These are phyloP conservation scores for Paramecium bursaria DNA, from an alignment of 73 alveolate genomes.

Conservation along the genomic window DNA sequence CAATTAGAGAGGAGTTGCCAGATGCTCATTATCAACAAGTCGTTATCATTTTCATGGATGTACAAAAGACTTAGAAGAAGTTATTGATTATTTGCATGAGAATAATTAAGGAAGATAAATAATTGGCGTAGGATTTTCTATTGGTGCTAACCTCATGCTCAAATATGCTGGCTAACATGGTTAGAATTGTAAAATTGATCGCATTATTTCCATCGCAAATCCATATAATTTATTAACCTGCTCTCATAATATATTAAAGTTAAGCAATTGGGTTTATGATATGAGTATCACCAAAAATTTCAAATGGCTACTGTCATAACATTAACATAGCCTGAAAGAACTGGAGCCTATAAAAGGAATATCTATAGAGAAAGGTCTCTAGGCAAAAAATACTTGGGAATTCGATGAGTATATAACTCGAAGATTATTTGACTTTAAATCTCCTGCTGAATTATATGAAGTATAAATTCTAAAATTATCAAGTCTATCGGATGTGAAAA, in stretches of 20 bases:
- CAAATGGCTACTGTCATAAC: slow-evolving; percentile 4
- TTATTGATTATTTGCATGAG: not conserved
- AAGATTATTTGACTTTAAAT: slow-evolving; percentile 61
- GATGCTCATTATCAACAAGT: slow-evolving; percentile 40
- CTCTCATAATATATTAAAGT: slow-evolving; percentile 31
- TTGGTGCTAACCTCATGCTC: slow-evolving; percentile 33
- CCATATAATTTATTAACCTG: slow-evolving; percentile 46
- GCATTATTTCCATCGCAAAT: slow-evolving; percentile 37
- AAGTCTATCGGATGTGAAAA: slow-evolving; percentile 32
- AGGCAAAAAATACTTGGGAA: slow-evolving; percentile 64
- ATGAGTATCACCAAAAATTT: slow-evolving; percentile 35
- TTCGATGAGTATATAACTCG: slow-evolving; percentile 63
- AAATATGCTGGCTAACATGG: slow-evolving; percentile 57
- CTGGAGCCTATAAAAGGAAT: slow-evolving; percentile 52
- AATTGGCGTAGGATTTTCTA: slow-evolving; percentile 53
- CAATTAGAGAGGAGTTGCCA: slow-evolving; percentile 47
- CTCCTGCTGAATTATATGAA: slow-evolving; percentile 45
- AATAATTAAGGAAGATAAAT: slow-evolving; percentile 40
- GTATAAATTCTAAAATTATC: not conserved
- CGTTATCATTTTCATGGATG: slow-evolving; percentile 45
- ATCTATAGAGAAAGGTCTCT: slow-evolving; percentile 1
- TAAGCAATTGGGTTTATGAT: slow-evolving; percentile 26
- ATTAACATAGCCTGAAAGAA: slow-evolving; percentile 2
- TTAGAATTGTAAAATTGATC: not conserved
- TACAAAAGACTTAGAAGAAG: slow-evolving; percentile 18